Evolutionary conservation across 2,329 filamentous ascomycete genomes (phyloP).

Genomic region (Beauveria caledonica): DNA sequence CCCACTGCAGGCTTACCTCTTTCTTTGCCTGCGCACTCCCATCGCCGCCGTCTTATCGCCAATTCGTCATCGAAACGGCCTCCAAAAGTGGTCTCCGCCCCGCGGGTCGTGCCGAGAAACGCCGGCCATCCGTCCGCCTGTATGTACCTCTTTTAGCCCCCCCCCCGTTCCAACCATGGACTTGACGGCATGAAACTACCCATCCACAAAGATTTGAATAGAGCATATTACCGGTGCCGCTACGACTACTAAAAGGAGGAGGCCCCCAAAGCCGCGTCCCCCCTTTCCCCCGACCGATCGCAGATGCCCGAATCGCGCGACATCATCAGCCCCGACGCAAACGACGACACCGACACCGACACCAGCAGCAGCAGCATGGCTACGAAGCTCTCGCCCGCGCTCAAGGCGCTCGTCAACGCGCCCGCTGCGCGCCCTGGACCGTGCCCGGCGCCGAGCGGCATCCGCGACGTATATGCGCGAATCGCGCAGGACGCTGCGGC

Average conservation of each 20-base stretch:
- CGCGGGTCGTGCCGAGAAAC: not conserved
- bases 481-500: slow-evolving; percentile 55
- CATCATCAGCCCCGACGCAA: no score
- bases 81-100: slow-evolving; percentile 9
- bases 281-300: not conserved
- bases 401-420: slow-evolving; percentile 69
- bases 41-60: not conserved
- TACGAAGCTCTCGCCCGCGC: slow-evolving; percentile 59
- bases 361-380: slow-evolving; percentile 39
- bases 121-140: no score
- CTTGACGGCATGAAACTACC: no score
- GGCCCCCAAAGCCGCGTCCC: not conserved
- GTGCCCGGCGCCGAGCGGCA: slow-evolving; percentile 52
- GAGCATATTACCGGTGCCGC: no score
- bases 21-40: not conserved
- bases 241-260: no score
- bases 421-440: slow-evolving; percentile 58
- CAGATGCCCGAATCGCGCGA: no score
- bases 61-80: not conserved
- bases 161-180: no score
- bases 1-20: not conserved
- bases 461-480: slow-evolving; percentile 54
- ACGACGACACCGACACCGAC: slow-evolving; percentile 15
- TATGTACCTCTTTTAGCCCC: no score
- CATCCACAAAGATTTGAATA: not conserved